Conservation (phyloP, 2,329 filamentous ascomycete species). For the Cladosporium sp. region DNA sequence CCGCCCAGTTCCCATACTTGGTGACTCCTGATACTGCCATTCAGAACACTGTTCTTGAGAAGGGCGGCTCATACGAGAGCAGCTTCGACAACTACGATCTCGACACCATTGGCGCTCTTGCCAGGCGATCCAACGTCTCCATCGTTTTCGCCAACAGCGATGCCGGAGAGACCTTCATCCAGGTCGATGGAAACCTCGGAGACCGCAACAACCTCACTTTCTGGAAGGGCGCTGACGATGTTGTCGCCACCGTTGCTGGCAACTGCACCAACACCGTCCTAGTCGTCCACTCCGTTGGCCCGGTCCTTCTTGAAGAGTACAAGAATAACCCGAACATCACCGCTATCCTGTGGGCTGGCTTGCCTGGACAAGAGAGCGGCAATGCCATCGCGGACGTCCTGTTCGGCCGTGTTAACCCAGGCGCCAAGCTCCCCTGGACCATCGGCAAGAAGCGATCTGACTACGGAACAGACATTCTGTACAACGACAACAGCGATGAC, state of each 20-base stretch:
- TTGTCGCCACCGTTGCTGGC: conserved; percentile 73
- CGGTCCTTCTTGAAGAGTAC: conserved; percentile 70
- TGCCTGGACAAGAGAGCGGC: conserved; percentile 76
- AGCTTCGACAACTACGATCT: conserved; percentile 26
- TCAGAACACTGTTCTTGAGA: conserved; percentile 23
- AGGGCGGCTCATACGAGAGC: conserved; percentile 23
- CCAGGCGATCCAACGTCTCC: conserved; percentile 34
- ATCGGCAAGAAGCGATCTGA: conserved; percentile 63
- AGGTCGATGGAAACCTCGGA: conserved; percentile 39
- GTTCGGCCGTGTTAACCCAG: conserved; percentile 71
- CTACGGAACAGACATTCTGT: conserved; percentile 62
- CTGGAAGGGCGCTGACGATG: conserved; percentile 31
- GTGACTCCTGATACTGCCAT: conserved; percentile 28
- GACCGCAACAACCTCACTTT: conserved; percentile 47
- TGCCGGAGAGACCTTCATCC: conserved; percentile 48
- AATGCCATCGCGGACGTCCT: conserved; percentile 72
- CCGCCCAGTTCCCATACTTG: conserved; percentile 33
- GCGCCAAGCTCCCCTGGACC: conserved; percentile 72
- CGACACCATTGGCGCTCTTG: conserved; percentile 26
- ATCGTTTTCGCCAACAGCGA: conserved; percentile 28
- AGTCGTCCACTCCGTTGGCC: conserved; percentile 77
- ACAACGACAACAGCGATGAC: conserved; percentile 60
- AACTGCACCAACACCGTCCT: conserved; percentile 81
- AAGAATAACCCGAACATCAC: conserved; percentile 70
- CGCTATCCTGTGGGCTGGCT: conserved; percentile 72